Percentiles rank a stretch among this genome's conserved stretches.
These are phyloP conservation scores for Musa beccarii DNA, from an alignment of 176 grass and related monocot genomes.

Conservation along the genomic window DNA sequence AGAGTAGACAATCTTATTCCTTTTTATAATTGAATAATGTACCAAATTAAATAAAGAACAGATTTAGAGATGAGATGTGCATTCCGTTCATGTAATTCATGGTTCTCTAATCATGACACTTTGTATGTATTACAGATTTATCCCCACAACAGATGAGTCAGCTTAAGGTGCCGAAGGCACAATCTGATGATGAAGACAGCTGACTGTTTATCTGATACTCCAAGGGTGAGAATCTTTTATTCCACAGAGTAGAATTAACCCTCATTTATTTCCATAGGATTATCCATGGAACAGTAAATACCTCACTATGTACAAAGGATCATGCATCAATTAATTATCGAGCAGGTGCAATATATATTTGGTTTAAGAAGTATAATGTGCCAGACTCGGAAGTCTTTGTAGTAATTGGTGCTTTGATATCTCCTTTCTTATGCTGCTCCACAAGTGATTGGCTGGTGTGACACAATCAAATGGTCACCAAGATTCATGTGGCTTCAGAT, in stretches of 20 bases:
- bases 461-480: too few relatives aligned
- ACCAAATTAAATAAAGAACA: neutral
- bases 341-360: neutral
- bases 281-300: neutral
- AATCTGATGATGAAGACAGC: constrained; percentile 12
- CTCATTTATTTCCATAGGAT: neutral
- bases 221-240: neutral
- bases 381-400: neutral
- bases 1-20: neutral
- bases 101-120: neutral
- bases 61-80: neutral
- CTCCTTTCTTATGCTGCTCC: neutral
- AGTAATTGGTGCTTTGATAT: neutral
- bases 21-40: neutral
- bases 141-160: neutral
- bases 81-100: neutral
- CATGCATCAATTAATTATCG: neutral
- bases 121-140: neutral
- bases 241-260: neutral
- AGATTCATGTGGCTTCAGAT: neutral
- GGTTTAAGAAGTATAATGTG: neutral
- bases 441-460: neutral
- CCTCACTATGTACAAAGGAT: neutral
- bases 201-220: neutral
- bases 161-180: neutral